Evolutionary conservation across 352 stramenopile genomes (phyloP), one percentile per base, ranked within the genome.

Genomic region (Globisporangium ultimum): DNA sequence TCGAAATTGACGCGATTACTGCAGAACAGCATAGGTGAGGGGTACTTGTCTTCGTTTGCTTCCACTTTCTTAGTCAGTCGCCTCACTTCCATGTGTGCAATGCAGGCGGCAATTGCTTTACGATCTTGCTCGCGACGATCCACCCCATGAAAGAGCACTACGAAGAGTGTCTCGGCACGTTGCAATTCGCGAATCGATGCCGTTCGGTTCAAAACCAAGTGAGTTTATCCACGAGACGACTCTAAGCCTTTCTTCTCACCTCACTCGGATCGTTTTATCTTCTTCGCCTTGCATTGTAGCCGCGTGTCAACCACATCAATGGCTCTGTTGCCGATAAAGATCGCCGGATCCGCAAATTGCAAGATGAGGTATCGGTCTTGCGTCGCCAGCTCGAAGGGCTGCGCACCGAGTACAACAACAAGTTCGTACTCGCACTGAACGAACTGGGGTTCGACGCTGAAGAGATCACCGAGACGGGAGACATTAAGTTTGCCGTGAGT

Each of bases 151-250:
- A 80, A 50, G 80, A 93, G 49, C 87, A 97, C 66, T 95, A 95
- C 46, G 88, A 97, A 64, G 88, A 97, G 48, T 97, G 88, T 62
- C 74, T 97, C 4, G 89, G 84, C 46, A 96, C 90, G 6, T 71
- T 96, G 2, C 88, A 97, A 64, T 97, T 97, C 63, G 90, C 90
- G 5, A 97, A 97, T 51, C 81, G 88, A 22, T 97, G 87, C 58
- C 84, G 90, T 61, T 95, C 87, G 1, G 90, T 97, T 38, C 83
- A 95, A 46, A 97, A 97, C 55, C 83, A 97, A 46, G 78, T 82
- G 64, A 45, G 49, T 18, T 10, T 9, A 5, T 10, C 7, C 24
- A 28, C 24, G 24, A 28, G 28, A 10, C 28, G 8, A 10, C 28
- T 36, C 28, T 6, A 10, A 5, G 28, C 3, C 9, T 36, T 5